Base-by-base conservation (phyloP, 495 filamentous ascomycete genomes). In the Penicillium maclennaniae region DNA sequence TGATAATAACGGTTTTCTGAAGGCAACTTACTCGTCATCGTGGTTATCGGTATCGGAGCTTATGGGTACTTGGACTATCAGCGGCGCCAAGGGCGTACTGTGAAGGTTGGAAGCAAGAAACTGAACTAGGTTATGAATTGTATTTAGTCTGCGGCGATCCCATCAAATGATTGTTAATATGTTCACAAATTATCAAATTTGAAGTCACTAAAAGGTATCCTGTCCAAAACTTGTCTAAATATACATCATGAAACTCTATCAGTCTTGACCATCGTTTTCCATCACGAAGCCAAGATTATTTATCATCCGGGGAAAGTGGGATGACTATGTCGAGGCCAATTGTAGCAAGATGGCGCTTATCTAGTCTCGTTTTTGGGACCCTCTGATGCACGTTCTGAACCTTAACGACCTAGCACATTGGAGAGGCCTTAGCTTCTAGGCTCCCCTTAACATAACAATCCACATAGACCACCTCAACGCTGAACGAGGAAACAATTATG, bases 21-120 rank as follows among this genome's bases (percentile, higher is more conserved):
- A 62, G 59, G 59, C 25, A 62, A 62, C 46, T 36, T 62, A 10
- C 28, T 62, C n/a, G 28, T 59, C 4, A 50, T 62, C 20, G 45
- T 34, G 2, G 4, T 62, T 1, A 52, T 62, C 9, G 59, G 48
- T 6, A 45, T 28, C 15, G 55, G 56, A 8, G 21, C 28, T 6
- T 59, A 53, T 45, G 55, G 52, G 5, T 62, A 55, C 15, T 1
- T 59, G 45, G 41, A 37, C 1, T 62, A 62, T 37, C 51, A 53
- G 27, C 37, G 48, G 36, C 52, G 55, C 7, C 49, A 56, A 25
- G 48, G 56, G 9, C 59, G 56, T 10, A 8, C 51, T 10, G 48
- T 37, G 7, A 42, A 38, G 43, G 48, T 42, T 40, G 51, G 48
- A 34, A 10, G 45, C 2, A 62, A 56, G 34, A 62, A 62, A 16